These are phyloP conservation scores for Leptoxyphium fumago DNA, from an alignment of 2,329 filamentous ascomycete species.

Conservation along the genomic window DNA sequence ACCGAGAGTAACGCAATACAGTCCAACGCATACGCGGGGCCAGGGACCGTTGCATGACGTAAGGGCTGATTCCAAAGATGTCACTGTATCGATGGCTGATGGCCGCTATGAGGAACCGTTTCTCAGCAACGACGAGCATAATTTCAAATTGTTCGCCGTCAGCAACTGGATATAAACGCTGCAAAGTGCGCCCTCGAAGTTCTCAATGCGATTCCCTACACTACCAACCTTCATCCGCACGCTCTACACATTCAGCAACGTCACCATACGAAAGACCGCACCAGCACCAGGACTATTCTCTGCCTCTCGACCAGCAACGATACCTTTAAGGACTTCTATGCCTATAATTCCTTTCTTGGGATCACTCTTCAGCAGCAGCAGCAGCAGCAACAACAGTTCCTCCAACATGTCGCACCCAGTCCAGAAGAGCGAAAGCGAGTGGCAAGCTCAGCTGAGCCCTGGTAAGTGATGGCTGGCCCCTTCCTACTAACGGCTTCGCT, in stretches of 20 bases:
- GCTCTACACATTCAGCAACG: conserved; percentile 33
- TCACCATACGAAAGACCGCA: conserved; percentile 17
- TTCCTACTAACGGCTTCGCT: conserved; percentile 1
- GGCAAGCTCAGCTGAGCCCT: conserved; percentile 68
- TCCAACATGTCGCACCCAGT: conserved; percentile 63
- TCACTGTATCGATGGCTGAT: too few relatives aligned
- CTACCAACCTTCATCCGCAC: conserved; percentile 33
- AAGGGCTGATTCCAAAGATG: too few relatives aligned
- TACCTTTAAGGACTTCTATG: conserved; percentile 40
- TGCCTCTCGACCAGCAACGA: conserved; percentile 17
- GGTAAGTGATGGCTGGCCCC: conserved; percentile 30
- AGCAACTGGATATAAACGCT: too few relatives aligned
- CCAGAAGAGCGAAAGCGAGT: conserved; percentile 67
- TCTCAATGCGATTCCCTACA: conserved; percentile 34
- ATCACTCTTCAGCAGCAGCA: conserved; percentile 53
- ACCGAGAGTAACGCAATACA: too few relatives aligned
- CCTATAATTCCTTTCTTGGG: conserved; percentile 65
- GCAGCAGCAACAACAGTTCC: conserved; percentile 16
- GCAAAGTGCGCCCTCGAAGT: background rate
- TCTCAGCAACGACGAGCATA: too few relatives aligned
- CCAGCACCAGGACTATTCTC: conserved; percentile 12
- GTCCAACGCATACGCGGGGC: too few relatives aligned
- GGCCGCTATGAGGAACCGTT: too few relatives aligned
- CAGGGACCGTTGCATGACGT: too few relatives aligned
- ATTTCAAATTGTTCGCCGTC: too few relatives aligned